These are phyloP conservation scores for Mycena citricolor DNA, from an alignment of 1,284 basidiomycete species.

Conservation along the genomic window DNA sequence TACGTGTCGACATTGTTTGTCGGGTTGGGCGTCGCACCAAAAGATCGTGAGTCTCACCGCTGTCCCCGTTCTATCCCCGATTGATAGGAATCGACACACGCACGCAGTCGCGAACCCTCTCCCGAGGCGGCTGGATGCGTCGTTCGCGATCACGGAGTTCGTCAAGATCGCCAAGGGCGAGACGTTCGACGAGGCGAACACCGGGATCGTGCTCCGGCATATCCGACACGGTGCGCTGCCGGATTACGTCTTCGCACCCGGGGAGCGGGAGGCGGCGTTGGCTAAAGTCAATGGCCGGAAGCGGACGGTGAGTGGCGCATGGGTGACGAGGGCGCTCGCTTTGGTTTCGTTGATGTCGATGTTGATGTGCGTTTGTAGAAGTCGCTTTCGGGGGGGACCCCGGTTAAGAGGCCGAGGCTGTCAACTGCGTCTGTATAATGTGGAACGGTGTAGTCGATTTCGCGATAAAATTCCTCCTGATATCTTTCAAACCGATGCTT, in stretches of 20 bases:
- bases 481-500: no score
- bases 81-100: conserved; percentile 1
- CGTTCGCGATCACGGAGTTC: conserved; percentile 95
- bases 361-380: no score
- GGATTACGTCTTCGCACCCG: conserved; percentile 81
- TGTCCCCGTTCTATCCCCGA: conserved; percentile 18
- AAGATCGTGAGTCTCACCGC: conserved; percentile 66
- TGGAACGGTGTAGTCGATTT: no score
- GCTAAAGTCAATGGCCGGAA: no score
- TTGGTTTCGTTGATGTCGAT: no score
- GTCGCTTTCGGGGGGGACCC: no score
- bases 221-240: conserved; percentile 88
- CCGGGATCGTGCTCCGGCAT: conserved; percentile 93
- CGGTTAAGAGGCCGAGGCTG: no score
- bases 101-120: conserved; percentile 46
- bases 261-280: conserved; percentile 56
- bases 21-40: conserved; percentile 89
- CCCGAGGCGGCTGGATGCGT: conserved; percentile 87
- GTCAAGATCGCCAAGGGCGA: conserved; percentile 91
- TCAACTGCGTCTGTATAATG: no score
- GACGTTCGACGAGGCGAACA: conserved; percentile 86
- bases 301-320: no score
- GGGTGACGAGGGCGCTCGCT: no score
- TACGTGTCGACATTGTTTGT: conserved; percentile 96
- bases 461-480: no score